Base-by-base conservation (phyloP, 768 basidiomycete genomes). In the Phlegmacium glaucopus region DNA sequence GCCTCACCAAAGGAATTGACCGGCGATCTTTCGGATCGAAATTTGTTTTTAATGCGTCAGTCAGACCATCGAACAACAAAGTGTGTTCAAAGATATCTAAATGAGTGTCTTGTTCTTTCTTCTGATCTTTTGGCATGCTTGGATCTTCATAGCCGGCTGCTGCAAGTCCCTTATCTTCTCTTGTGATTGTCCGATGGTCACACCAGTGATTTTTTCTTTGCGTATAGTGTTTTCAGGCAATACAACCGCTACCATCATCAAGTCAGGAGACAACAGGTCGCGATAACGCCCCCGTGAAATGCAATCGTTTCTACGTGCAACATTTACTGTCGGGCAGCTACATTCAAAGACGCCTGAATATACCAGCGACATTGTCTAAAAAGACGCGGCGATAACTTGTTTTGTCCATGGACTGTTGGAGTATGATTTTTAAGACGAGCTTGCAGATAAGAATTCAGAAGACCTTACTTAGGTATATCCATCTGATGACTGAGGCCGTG, bases 71-170 rank as follows among this genome's bases (percentile, higher is more conserved):
- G 48, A 82, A 67, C 1, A 75, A 55, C 4, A 80, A 64, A 8
- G 56, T 60, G 61, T 85, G 84, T 56, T 85, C 84, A 6, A 65
- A 60, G 36, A 86, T 79, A 55, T 86, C 83, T 56, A 80, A 74
- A 30, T 76, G 64, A 38, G 74, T 64, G 16, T 66, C 53, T 32
- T 65, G 58, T 26, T 61, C 56, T n/a, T 49, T 65, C 35, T 67
- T 62, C 39, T 68, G 66, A 10, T 58, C 55, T 51, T 77, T 76
- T 44, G 74, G 67, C 30, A 53, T 68, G 26, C 76, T 67, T 22
- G 85, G 69, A 57, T 83, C 79, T 42, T 80, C 80, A 59, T 86
- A 86, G 2, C 82, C 82, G 13, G 83, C 83, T 2, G 77, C 80
- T 11, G 82, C 80, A 40, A 86, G 75, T 41, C 80, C 79, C 53